A percentile compares a stretch with the other conserved stretches of the same genome.
Evolutionary conservation across 805 yeast species (phyloP).

Genomic region (Candida andamanensis): DNA sequence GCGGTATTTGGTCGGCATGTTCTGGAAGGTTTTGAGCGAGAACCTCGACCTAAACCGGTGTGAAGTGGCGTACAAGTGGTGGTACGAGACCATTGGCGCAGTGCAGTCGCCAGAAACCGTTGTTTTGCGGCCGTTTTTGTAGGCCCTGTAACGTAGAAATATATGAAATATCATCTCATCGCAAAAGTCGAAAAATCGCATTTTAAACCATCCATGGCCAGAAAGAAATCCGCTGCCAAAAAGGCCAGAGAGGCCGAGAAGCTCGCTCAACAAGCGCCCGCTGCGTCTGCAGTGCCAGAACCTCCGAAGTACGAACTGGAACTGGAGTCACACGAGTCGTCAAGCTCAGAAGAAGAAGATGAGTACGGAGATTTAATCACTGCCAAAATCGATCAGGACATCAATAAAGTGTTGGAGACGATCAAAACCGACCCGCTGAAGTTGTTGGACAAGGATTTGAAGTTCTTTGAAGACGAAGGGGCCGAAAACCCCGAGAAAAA

Average conservation of each 20-base stretch:
- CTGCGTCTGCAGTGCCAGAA: background rate
- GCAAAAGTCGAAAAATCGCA: background rate
- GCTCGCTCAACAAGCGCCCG: background rate
- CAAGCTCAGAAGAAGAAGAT: constrained; percentile 67
- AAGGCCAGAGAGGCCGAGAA: constrained; percentile 48
- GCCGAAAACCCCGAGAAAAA: constrained; percentile 3
- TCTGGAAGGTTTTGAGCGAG: constrained; percentile 56
- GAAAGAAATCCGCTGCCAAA: constrained; percentile 83
- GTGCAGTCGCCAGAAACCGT: constrained; percentile 1
- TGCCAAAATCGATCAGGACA: constrained; percentile 76
- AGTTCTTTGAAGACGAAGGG: constrained; percentile 53
- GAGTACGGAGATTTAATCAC: constrained; percentile 86
- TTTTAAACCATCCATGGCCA: constrained; percentile 51
- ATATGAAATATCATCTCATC: background rate
- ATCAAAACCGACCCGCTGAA: constrained; percentile 61
- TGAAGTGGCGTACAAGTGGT: constrained; percentile 54
- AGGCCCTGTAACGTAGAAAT: background rate
- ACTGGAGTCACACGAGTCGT: constrained; percentile 1
- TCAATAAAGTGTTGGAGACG: constrained; percentile 65
- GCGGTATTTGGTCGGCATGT: constrained; percentile 28
- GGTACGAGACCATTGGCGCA: constrained; percentile 52
- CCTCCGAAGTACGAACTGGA: constrained; percentile 3
- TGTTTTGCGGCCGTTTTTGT: background rate
- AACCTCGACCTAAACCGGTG: constrained; percentile 55
- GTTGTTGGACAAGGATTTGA: constrained; percentile 62